A percentile compares a stretch with the other conserved stretches of the same genome.
phyloP scores from a whole-genome alignment of 345 rosid genomes.

The Noccaea caerulescens region DNA sequence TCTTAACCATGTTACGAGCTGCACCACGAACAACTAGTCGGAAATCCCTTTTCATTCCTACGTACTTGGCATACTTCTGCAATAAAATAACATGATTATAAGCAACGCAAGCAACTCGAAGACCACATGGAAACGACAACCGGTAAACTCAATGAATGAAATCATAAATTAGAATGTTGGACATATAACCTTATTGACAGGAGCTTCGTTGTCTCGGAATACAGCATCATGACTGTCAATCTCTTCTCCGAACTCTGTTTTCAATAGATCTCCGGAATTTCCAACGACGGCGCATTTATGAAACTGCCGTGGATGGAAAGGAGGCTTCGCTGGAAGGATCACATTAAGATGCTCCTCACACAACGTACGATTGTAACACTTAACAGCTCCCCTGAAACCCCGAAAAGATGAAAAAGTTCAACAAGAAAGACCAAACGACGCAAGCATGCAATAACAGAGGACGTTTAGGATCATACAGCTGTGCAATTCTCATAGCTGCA shows the following conservation, averaged over 20 bases:
- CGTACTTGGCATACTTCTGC: slow-evolving; percentile 86
- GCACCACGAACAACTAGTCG: slow-evolving; percentile 96
- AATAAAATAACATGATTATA: slow-evolving; percentile 33
- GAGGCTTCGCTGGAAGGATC: slow-evolving; percentile 85
- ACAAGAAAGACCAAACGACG: slow-evolving; percentile 24
- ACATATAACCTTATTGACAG: slow-evolving; percentile 72
- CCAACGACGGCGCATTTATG: slow-evolving; percentile 91
- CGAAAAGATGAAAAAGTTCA: slow-evolving; percentile 9
- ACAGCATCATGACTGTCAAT: slow-evolving; percentile 96
- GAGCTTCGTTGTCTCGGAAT: slow-evolving; percentile 94
- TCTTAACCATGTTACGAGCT: slow-evolving; percentile 89
- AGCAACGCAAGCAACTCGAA: slow-evolving; percentile 27
- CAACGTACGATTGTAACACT: slow-evolving; percentile 78
- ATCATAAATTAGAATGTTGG: slow-evolving; percentile 4
- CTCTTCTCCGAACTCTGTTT: slow-evolving; percentile 85
- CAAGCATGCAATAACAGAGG: slow-evolving; percentile 15
- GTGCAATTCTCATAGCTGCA: slow-evolving; percentile 93
- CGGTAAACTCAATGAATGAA: slow-evolving; percentile 3
- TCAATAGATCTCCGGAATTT: slow-evolving; percentile 90
- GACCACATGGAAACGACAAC: neutral
- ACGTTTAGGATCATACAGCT: slow-evolving; percentile 59
- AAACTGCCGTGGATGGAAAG: slow-evolving; percentile 83
- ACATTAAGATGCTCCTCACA: slow-evolving; percentile 90
- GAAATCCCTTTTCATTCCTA: slow-evolving; percentile 93
- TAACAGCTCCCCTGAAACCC: slow-evolving; percentile 73